Percentiles rank a stretch among this genome's conserved stretches.
Evolutionary conservation across 108 stramenopile species (phyloP).

Genomic region (Cafeteria roenbergensis): DNA sequence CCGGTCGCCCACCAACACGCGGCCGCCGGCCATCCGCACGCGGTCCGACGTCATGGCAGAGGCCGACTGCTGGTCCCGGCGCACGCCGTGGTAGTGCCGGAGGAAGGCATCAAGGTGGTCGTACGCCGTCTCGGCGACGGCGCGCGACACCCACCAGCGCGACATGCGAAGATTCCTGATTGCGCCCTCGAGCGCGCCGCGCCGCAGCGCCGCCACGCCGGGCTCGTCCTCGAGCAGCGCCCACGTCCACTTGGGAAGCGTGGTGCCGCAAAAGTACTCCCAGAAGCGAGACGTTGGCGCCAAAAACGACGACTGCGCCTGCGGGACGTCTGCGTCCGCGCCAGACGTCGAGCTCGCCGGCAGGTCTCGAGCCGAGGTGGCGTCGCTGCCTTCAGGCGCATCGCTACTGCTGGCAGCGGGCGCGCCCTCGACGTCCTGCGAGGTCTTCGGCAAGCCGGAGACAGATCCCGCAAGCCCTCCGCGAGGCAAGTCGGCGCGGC

Average conservation of each 20-base stretch:
- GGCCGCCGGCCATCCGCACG: background rate
- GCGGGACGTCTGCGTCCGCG: too few relatives aligned
- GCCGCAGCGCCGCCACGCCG: background rate
- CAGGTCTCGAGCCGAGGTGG: too few relatives aligned
- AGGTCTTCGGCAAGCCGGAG: too few relatives aligned
- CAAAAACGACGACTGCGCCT: too few relatives aligned
- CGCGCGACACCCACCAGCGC: background rate
- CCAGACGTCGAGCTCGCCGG: too few relatives aligned
- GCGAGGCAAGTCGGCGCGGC: too few relatives aligned
- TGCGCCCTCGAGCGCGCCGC: background rate
- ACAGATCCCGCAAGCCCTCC: too few relatives aligned
- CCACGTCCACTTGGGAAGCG: constrained; percentile 3
- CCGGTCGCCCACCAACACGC: background rate
- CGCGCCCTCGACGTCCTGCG: too few relatives aligned
- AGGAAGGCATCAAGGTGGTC: constrained; percentile 10
- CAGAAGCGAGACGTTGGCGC: too few relatives aligned
- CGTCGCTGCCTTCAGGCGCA: too few relatives aligned
- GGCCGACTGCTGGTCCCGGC: background rate
- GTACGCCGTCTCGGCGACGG: background rate
- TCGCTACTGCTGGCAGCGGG: too few relatives aligned
- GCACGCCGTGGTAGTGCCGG: background rate
- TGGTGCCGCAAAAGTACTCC: background rate
- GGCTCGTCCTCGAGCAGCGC: background rate
- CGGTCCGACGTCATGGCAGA: background rate
- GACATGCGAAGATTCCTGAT: background rate